These are phyloP conservation scores for Sporothrix humicola DNA, from an alignment of 2,329 filamentous ascomycete genomes.

Conservation along the genomic window DNA sequence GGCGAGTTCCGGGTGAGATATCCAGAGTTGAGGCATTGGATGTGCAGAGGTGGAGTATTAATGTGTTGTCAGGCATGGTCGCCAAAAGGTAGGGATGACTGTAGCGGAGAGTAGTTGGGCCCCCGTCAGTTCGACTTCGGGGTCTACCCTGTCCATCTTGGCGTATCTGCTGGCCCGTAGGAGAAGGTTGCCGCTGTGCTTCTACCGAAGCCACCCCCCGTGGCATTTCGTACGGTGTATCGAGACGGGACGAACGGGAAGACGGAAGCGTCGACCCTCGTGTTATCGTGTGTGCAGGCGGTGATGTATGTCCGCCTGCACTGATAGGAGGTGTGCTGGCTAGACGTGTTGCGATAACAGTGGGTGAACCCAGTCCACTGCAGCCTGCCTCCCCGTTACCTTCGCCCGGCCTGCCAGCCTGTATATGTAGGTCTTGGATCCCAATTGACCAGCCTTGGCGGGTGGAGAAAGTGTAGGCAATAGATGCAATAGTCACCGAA, in stretches of 20 bases:
- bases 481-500: slow-evolving; percentile 73
- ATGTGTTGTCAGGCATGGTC: slow-evolving; percentile 84
- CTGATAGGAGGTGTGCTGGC: slow-evolving; percentile 49
- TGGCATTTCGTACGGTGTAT: not conserved
- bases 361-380: slow-evolving; percentile 37
- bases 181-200: not conserved
- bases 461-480: slow-evolving; percentile 83
- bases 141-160: not conserved
- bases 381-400: not conserved
- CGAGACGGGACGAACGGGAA: not conserved
- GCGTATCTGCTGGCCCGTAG: not conserved
- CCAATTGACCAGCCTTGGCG: slow-evolving; percentile 85
- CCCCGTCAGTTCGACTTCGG: slow-evolving; percentile 38
- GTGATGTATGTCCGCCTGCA: not conserved
- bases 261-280: not conserved
- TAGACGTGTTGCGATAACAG: slow-evolving; percentile 49
- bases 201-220: no score
- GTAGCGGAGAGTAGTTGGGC: slow-evolving; percentile 71
- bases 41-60: slow-evolving; percentile 80
- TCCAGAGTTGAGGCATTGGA: slow-evolving; percentile 70
- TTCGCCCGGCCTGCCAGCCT: slow-evolving; percentile 30
- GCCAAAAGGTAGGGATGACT: slow-evolving; percentile 84
- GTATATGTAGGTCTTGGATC: slow-evolving; percentile 83
- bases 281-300: not conserved
- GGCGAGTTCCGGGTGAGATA: slow-evolving; percentile 73